phyloP scores from a whole-genome alignment of 2,329 filamentous ascomycete species.

The Paecilomyces sp. region DNA sequence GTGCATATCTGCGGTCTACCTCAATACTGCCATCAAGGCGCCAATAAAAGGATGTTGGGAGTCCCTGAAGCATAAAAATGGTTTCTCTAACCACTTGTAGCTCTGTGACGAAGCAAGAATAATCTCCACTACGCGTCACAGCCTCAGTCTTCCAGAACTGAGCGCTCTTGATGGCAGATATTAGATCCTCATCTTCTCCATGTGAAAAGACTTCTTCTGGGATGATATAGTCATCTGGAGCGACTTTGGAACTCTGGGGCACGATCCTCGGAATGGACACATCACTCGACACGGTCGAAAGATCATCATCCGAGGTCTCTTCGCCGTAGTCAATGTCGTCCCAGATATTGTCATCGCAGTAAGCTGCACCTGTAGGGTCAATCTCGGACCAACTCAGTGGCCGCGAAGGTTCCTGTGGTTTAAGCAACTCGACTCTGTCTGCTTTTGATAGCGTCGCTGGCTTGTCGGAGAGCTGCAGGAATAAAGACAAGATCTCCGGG shows the following conservation, averaged over 20 bases:
- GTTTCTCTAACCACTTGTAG: slow-evolving; percentile 67
- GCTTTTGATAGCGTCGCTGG: slow-evolving; percentile 65
- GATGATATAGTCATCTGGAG: slow-evolving; percentile 26
- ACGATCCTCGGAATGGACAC: slow-evolving; percentile 18
- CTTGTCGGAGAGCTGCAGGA: slow-evolving; percentile 74
- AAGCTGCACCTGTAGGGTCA: slow-evolving; percentile 66
- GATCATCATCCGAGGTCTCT: slow-evolving; percentile 32
- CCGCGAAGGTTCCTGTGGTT: slow-evolving; percentile 39
- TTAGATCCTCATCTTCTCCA: slow-evolving; percentile 24
- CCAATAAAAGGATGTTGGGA: slow-evolving; percentile 66
- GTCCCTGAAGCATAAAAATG: slow-evolving; percentile 76
- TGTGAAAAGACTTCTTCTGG: slow-evolving; percentile 25
- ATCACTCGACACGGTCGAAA: slow-evolving; percentile 25
- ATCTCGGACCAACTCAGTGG: slow-evolving; percentile 73
- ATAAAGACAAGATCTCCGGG: slow-evolving; percentile 70
- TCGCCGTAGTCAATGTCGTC: slow-evolving; percentile 32
- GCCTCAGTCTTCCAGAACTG: slow-evolving; percentile 43
- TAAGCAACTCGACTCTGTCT: slow-evolving; percentile 53
- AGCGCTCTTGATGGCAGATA: slow-evolving; percentile 31
- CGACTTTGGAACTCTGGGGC: slow-evolving; percentile 17
- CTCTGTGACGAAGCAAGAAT: slow-evolving; percentile 52
- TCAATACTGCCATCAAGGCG: slow-evolving; percentile 23
- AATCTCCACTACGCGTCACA: slow-evolving; percentile 7
- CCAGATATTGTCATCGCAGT: slow-evolving; percentile 38
- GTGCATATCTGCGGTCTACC: slow-evolving; percentile 30